Evolutionary conservation across 371 early-diverging fungal species (phyloP).

Genomic region (Mucor saturninus): DNA sequence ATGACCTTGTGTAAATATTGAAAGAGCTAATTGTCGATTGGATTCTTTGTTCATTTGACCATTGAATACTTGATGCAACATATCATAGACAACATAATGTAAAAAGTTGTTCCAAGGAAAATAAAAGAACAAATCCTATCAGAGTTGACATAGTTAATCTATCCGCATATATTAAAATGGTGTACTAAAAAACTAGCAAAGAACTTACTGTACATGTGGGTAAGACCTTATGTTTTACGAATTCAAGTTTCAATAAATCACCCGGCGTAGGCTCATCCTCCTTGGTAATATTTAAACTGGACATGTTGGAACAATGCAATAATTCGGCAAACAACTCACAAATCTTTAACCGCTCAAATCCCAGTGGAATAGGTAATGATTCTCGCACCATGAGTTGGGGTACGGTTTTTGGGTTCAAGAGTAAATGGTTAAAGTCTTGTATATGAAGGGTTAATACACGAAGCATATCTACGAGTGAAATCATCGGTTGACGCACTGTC

Average conservation of each 20-base stretch:
- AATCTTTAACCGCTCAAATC: slow-evolving; percentile 90
- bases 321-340: slow-evolving; percentile 97
- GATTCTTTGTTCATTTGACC: slow-evolving; percentile 70
- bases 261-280: slow-evolving; percentile 52
- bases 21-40: slow-evolving; percentile 70
- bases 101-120: slow-evolving; percentile 95
- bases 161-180: too few relatives aligned
- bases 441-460: slow-evolving; percentile 75
- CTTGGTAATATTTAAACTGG: slow-evolving; percentile 17
- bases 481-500: slow-evolving; percentile 32
- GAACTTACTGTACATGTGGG: slow-evolving; percentile 58
- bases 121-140: slow-evolving; percentile 79
- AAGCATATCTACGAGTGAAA: slow-evolving; percentile 76
- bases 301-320: slow-evolving; percentile 87
- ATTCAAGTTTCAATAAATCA: slow-evolving; percentile 69
- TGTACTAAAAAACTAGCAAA: too few relatives aligned
- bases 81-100: slow-evolving; percentile 95
- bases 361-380: slow-evolving; percentile 77
- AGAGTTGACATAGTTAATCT: too few relatives aligned
- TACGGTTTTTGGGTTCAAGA: slow-evolving; percentile 52
- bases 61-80: slow-evolving; percentile 94
- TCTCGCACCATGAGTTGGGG: slow-evolving; percentile 23
- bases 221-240: slow-evolving; percentile 67
- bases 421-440: slow-evolving; percentile 65
- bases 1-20: slow-evolving; percentile 82